These are phyloP conservation scores for Phialophora macrospora DNA, from an alignment of 2,329 filamentous ascomycete genomes.

Conservation along the genomic window DNA sequence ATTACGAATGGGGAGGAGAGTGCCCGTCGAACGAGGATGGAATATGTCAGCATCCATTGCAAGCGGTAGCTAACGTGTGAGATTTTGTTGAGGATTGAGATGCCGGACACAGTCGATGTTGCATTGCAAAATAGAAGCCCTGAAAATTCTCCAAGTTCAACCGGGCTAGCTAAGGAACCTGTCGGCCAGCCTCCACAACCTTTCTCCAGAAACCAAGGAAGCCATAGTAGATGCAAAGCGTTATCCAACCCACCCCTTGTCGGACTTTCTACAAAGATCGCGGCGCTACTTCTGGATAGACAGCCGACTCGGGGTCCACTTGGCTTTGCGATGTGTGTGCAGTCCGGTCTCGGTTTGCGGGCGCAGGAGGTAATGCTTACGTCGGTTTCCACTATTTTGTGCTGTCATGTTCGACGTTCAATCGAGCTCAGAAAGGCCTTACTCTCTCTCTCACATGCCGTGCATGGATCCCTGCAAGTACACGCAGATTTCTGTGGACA, in stretches of 20 bases:
- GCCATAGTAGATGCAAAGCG: neutral
- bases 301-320: neutral
- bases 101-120: neutral
- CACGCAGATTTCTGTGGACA: neutral
- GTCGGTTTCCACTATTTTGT: neutral
- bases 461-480: neutral
- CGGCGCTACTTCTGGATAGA: neutral
- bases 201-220: neutral
- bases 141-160: neutral
- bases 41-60: slow-evolving; percentile 1
- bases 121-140: neutral
- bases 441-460: neutral
- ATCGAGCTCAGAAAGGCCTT: neutral
- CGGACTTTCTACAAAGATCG: neutral
- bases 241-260: neutral
- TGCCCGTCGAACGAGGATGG: neutral
- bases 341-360: neutral
- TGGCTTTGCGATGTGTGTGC: neutral
- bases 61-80: neutral
- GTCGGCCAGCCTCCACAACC: neutral
- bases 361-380: neutral
- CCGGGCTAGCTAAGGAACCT: neutral
- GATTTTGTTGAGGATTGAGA: neutral
- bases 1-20: neutral
- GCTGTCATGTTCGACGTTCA: neutral